Evolutionary conservation across 2,329 filamentous ascomycete genomes (phyloP).

Genomic region (Trematosphaeria pertusa): DNA sequence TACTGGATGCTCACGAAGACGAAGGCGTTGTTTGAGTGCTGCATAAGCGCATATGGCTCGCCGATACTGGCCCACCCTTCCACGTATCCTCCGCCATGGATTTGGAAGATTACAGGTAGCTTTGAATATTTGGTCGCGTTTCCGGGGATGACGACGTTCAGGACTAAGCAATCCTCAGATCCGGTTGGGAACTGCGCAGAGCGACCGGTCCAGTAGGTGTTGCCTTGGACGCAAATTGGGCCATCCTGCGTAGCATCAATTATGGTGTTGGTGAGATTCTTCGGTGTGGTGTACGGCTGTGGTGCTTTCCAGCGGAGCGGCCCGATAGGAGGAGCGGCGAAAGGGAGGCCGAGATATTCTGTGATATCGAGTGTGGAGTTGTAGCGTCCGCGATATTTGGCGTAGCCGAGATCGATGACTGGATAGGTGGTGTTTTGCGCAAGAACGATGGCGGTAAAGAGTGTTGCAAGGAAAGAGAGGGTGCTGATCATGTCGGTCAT

Average conservation of each 20-base stretch:
- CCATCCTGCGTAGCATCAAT: slow-evolving; percentile 33
- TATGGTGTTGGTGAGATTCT: slow-evolving; percentile 20
- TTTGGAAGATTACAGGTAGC: slow-evolving; percentile 44
- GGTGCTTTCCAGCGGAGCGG: slow-evolving; percentile 41
- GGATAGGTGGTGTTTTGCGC: slow-evolving; percentile 1
- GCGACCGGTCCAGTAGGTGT: slow-evolving; percentile 17
- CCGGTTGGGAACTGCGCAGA: slow-evolving; percentile 4
- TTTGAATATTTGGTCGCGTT: slow-evolving; percentile 20
- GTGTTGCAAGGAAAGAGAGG: not conserved
- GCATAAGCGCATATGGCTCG: slow-evolving; percentile 34
- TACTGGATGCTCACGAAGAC: slow-evolving; percentile 67
- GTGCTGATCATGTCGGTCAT: not conserved
- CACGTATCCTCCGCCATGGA: slow-evolving; percentile 43
- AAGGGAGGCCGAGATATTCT: slow-evolving; percentile 31
- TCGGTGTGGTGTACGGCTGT: slow-evolving; percentile 29
- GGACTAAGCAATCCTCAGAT: slow-evolving; percentile 43
- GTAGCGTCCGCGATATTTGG: slow-evolving; percentile 18
- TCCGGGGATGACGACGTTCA: slow-evolving; percentile 39
- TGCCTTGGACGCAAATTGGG: slow-evolving; percentile 36
- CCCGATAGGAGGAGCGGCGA: slow-evolving; percentile 36
- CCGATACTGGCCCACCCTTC: slow-evolving; percentile 24
- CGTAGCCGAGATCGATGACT: slow-evolving; percentile 18
- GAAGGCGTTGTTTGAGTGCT: slow-evolving; percentile 43
- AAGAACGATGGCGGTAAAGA: not conserved
- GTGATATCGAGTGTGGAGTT: slow-evolving; percentile 19